These are phyloP conservation scores for Jamesozyma gamospora DNA, from an alignment of 805 yeast genomes.

Conservation along the genomic window DNA sequence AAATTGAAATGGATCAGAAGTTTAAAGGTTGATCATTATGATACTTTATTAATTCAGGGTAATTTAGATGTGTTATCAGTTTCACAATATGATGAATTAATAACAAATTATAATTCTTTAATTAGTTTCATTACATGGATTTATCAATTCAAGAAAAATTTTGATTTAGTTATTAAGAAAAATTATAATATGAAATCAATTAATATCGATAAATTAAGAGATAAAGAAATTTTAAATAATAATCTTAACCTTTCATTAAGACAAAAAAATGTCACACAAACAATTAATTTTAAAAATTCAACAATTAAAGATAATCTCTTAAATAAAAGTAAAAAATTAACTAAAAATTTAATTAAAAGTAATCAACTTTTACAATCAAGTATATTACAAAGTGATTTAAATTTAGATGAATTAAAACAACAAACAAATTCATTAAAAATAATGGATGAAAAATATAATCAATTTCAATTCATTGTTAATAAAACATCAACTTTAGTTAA, in stretches of 20 bases:
- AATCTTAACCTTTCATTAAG: no score
- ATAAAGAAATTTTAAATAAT: slow-evolving; percentile 1
- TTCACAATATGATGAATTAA: background rate
- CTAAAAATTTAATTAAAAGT: slow-evolving; percentile 24
- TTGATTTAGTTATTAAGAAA: slow-evolving; percentile 3
- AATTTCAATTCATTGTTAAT: slow-evolving; percentile 21
- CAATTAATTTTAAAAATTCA: slow-evolving; percentile 4
- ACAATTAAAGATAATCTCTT: slow-evolving; percentile 23
- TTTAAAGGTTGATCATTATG: slow-evolving; percentile 3
- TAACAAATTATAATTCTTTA: slow-evolving; percentile 5
- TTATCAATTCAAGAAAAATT: slow-evolving; percentile 9
- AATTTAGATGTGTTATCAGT: background rate
- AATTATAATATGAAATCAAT: slow-evolving; percentile 3
- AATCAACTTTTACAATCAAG: slow-evolving; percentile 27
- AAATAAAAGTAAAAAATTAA: slow-evolving; percentile 21
- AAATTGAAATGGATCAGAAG: slow-evolving; percentile 12
- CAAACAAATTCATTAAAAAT: slow-evolving; percentile 24
- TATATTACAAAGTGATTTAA: slow-evolving; percentile 28
- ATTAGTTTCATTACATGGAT: slow-evolving; percentile 16
- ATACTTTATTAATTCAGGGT: slow-evolving; percentile 8
- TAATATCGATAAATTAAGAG: slow-evolving; percentile 13
- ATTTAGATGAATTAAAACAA: slow-evolving; percentile 25
- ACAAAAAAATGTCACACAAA: no score
- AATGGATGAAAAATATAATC: slow-evolving; percentile 26
- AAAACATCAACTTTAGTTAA: slow-evolving; percentile 26